These are phyloP conservation scores for Sporobolomyces pararoseus DNA, from an alignment of 768 basidiomycete genomes.

Conservation along the genomic window DNA sequence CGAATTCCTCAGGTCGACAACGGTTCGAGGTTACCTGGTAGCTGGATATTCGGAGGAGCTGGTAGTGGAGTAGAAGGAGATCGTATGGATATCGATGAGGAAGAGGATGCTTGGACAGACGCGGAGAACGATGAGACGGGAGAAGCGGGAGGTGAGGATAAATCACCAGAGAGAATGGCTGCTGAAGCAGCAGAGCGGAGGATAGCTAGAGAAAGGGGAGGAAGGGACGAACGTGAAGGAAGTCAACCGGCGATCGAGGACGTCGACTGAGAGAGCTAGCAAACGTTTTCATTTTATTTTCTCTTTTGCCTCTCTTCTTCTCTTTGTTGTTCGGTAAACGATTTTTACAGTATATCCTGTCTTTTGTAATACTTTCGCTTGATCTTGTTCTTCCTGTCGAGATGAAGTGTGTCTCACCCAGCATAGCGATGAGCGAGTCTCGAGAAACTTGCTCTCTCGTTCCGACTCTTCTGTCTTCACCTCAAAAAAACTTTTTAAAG, in stretches of 20 bases:
- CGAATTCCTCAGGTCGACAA: constrained; percentile 18
- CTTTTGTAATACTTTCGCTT: neutral
- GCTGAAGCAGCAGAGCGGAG: constrained; percentile 7
- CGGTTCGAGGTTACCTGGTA: constrained; percentile 28
- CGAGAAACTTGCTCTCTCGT: too few relatives aligned
- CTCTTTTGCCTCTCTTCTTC: neutral
- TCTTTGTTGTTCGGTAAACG: neutral
- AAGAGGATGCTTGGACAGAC: neutral
- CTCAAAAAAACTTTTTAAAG: too few relatives aligned
- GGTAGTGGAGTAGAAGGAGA: neutral
- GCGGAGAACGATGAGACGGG: neutral
- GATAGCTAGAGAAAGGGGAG: neutral
- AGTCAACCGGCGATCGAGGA: constrained; percentile 24
- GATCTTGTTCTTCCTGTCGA: neutral
- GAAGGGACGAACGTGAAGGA: neutral
- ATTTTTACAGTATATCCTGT: neutral
- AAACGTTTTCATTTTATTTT: neutral
- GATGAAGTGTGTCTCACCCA: too few relatives aligned
- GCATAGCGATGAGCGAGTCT: too few relatives aligned
- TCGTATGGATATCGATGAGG: neutral
- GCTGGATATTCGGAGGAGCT: constrained; percentile 9
- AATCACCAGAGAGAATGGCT: constrained; percentile 18
- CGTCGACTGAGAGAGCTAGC: constrained; percentile 13
- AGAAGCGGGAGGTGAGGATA: neutral
- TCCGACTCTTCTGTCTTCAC: too few relatives aligned